Conservation (phyloP, 495 filamentous ascomycete species). For the Aspergillus asperescens region DNA sequence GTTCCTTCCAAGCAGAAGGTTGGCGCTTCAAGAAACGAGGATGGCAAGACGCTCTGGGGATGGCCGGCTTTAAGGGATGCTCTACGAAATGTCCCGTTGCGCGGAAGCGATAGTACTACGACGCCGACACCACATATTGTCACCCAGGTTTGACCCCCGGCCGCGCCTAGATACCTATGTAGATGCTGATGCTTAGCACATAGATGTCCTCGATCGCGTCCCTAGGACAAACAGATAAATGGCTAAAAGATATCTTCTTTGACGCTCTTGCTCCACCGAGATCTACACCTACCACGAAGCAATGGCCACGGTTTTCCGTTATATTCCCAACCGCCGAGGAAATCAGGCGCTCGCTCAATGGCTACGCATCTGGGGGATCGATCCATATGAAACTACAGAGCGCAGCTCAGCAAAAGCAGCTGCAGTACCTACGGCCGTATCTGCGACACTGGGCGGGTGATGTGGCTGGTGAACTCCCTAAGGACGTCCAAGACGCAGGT, state of each 20-base stretch:
- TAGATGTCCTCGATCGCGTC: constrained; percentile 76
- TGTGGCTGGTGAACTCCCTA: constrained; percentile 7
- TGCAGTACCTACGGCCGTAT: constrained; percentile 65
- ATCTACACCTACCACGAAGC: constrained; percentile 8
- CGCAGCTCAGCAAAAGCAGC: constrained; percentile 63
- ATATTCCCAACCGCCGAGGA: constrained; percentile 78
- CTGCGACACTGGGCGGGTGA: constrained; percentile 67
- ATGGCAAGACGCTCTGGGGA: constrained; percentile 57
- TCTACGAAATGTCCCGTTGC: constrained; percentile 47
- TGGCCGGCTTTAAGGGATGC: constrained; percentile 63
- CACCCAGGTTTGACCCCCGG: constrained; percentile 46
- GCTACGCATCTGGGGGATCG: constrained; percentile 70
- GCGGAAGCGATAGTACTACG: background rate
- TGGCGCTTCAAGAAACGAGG: constrained; percentile 18
- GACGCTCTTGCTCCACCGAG: constrained; percentile 37
- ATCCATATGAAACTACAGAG: constrained; percentile 78
- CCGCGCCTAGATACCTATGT: background rate
- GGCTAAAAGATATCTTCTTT: constrained; percentile 67
- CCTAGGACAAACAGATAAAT: constrained; percentile 66
- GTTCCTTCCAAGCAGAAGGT: constrained; percentile 62
- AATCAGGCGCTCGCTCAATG: constrained; percentile 72
- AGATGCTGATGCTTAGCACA: background rate
- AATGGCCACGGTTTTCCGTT: constrained; percentile 43
- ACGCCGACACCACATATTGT: constrained; percentile 53
- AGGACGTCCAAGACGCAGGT: constrained; percentile 42